Evolutionary conservation across 2,329 filamentous ascomycete species (phyloP).

Genomic region (Cladosporium sp.): DNA sequence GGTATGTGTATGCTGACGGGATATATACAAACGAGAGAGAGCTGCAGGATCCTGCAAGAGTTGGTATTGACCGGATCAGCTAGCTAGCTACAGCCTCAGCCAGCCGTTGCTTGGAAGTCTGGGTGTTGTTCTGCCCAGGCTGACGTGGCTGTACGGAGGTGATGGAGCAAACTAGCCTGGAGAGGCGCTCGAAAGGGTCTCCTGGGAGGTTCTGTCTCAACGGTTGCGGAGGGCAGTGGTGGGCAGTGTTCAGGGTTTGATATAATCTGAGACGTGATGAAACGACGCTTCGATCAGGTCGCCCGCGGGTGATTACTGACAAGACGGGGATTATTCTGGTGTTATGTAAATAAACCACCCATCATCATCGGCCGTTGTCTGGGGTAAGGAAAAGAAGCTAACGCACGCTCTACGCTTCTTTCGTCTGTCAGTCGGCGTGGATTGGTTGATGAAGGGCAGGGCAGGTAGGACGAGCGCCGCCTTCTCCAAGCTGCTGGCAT

Average conservation of each 20-base stretch:
- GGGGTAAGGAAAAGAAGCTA: background rate
- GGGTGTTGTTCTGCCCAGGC: background rate
- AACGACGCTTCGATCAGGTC: background rate
- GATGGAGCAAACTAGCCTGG: background rate
- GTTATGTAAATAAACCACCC: no score
- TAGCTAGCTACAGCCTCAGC: background rate
- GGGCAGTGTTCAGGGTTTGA: background rate
- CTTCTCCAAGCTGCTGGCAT: background rate
- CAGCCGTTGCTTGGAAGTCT: background rate
- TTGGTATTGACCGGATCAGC: background rate
- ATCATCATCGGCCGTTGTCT: background rate
- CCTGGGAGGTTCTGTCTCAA: no score
- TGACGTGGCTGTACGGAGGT: background rate
- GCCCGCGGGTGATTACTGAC: background rate
- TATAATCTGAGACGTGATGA: conserved; percentile 7
- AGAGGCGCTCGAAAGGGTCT: background rate
- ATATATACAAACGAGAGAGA: no score
- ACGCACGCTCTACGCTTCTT: background rate
- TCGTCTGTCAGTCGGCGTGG: no score
- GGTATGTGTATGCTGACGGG: background rate
- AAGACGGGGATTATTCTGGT: no score
- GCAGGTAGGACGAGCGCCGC: no score
- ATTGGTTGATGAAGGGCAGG: no score
- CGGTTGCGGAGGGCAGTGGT: background rate
- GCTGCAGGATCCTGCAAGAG: no score